Percentiles rank a stretch among this genome's conserved stretches.
Evolutionary conservation across 1,284 basidiomycete genomes (phyloP).

Genomic region (Rhodotorula sp.): DNA sequence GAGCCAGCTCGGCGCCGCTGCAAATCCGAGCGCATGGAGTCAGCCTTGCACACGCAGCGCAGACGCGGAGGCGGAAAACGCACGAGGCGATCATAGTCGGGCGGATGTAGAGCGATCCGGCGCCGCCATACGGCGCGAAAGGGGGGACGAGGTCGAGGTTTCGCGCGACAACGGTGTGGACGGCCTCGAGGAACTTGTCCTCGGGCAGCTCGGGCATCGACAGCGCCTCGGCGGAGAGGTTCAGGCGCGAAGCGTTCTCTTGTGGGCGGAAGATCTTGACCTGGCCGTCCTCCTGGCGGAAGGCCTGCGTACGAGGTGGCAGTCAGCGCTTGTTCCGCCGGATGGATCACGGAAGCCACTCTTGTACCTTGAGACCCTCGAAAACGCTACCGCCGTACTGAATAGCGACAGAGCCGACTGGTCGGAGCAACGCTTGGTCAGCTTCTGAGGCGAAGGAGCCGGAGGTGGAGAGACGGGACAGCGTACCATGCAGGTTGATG

Average conservation of each 20-base stretch:
- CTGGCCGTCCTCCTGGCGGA: conserved; percentile 41
- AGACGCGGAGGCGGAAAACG: background rate
- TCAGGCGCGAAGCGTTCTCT: conserved; percentile 44
- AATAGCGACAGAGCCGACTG: conserved; percentile 43
- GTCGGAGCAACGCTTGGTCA: background rate
- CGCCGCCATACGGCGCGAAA: conserved; percentile 39
- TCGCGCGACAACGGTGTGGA: conserved; percentile 47
- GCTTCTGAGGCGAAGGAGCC: background rate
- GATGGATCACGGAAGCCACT: too few species aligned
- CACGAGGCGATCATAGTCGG: conserved; percentile 8
- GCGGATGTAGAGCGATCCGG: conserved; percentile 36
- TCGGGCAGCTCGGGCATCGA: conserved; percentile 48
- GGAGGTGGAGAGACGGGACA: background rate
- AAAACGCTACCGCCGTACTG: conserved; percentile 48
- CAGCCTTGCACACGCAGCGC: too few species aligned
- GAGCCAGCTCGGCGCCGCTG: conserved; percentile 46
- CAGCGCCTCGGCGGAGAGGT: conserved; percentile 46
- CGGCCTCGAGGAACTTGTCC: conserved; percentile 45
- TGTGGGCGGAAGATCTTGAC: conserved; percentile 51
- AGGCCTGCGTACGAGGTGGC: conserved; percentile 20
- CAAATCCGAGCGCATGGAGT: too few species aligned
- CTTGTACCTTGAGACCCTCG: conserved; percentile 51
- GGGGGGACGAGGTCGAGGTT: conserved; percentile 51
- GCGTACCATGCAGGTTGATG: conserved; percentile 44
- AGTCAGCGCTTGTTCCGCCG: too few species aligned